A percentile compares a stretch with the other conserved stretches of the same genome.
Conservation (phyloP, 1,139 yeast genomes). For the Debaryomyces nepalensis region DNA sequence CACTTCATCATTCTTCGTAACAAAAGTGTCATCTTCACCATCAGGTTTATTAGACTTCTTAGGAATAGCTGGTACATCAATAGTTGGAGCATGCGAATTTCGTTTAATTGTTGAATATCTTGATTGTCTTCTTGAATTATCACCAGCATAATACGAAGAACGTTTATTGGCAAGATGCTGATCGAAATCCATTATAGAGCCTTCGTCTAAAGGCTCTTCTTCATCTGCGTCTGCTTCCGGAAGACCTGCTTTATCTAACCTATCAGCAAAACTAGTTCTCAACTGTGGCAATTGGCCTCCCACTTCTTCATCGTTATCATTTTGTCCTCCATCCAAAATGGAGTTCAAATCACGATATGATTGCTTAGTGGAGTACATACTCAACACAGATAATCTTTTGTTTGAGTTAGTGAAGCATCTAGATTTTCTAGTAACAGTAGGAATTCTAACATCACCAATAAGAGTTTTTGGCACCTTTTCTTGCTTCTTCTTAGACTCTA, state of each 20-base stretch:
- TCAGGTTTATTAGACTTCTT: conserved; percentile 18
- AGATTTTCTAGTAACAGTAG: conserved; percentile 72
- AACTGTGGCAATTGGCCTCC: conserved; percentile 33
- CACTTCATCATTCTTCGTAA: conserved; percentile 36
- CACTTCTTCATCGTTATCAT: conserved; percentile 39
- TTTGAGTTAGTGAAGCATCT: conserved; percentile 63
- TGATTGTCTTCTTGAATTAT: conserved; percentile 24
- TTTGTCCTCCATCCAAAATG: conserved; percentile 34
- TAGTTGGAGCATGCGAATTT: conserved; percentile 22
- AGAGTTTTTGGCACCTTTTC: conserved; percentile 34
- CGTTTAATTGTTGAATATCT: conserved; percentile 28
- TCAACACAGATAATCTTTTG: conserved; percentile 69
- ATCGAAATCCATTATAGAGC: conserved; percentile 48
- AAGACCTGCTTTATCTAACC: conserved; percentile 45
- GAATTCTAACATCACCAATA: conserved; percentile 66
- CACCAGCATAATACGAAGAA: conserved; percentile 38
- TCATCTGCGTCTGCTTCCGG: conserved; percentile 36
- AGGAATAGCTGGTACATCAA: conserved; percentile 12
- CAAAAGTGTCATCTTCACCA: conserved; percentile 40
- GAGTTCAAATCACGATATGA: conserved; percentile 66
- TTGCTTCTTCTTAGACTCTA: conserved; percentile 21
- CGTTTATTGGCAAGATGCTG: conserved; percentile 48
- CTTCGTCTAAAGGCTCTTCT: conserved; percentile 41
- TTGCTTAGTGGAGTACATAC: conserved; percentile 69
- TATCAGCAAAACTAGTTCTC: conserved; percentile 51